A percentile compares a stretch with the other conserved stretches of the same genome.
phyloP scores from a whole-genome alignment of 2,329 filamentous ascomycete species.

The Aspergillus flavus region DNA sequence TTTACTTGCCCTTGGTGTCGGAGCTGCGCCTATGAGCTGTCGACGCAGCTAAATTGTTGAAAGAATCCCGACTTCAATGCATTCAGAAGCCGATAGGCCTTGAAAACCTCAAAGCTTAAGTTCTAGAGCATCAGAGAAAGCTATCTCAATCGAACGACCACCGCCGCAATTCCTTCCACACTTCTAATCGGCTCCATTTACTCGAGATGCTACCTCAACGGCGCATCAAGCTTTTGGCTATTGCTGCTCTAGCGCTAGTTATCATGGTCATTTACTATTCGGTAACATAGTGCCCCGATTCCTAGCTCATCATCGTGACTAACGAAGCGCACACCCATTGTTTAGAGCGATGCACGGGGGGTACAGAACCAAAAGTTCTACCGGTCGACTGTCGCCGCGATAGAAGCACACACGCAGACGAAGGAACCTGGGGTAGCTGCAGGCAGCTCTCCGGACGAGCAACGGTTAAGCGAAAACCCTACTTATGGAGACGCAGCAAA shows the following conservation, averaged over 20 bases:
- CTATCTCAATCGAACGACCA: neutral
- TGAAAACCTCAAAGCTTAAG: neutral
- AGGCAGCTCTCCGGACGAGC: slow-evolving; percentile 65
- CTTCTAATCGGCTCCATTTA: neutral
- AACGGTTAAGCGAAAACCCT: slow-evolving; percentile 68
- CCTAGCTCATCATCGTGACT: neutral
- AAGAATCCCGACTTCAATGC: slow-evolving; percentile 11
- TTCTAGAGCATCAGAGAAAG: neutral
- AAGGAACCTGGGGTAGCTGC: slow-evolving; percentile 56
- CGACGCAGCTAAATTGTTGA: slow-evolving; percentile 10
- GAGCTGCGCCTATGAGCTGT: slow-evolving; percentile 21
- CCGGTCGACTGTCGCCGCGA: slow-evolving; percentile 56
- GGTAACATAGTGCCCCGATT: slow-evolving; percentile 46
- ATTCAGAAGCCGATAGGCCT: neutral
- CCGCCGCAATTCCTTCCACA: neutral
- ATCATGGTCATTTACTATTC: slow-evolving; percentile 74
- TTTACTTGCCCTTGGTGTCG: slow-evolving; percentile 15
- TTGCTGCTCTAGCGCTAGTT: slow-evolving; percentile 66
- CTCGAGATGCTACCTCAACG: slow-evolving; percentile 68
- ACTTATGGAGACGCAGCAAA: slow-evolving; percentile 55
- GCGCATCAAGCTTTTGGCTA: slow-evolving; percentile 67
- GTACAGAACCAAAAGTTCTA: slow-evolving; percentile 55
- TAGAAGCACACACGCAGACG: slow-evolving; percentile 51
- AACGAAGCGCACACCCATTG: slow-evolving; percentile 7
- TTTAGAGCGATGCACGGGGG: slow-evolving; percentile 43